These are phyloP conservation scores for Globisporangium orthogonon DNA, from an alignment of 352 stramenopile genomes.

Conservation along the genomic window DNA sequence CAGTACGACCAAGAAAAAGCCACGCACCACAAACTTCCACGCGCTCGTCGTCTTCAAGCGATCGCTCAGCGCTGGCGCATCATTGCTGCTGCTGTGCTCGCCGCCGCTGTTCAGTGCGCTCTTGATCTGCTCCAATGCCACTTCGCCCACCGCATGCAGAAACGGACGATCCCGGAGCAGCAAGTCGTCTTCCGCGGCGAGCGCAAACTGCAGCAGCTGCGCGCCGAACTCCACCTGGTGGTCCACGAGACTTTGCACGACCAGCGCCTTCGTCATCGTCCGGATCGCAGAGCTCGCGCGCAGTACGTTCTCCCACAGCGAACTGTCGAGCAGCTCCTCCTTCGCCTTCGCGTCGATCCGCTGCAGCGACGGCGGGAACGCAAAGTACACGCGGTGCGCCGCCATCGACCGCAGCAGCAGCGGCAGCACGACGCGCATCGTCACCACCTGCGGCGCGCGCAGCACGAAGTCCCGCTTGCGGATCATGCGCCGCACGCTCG, in stretches of 20 bases:
- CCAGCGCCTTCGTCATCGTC: constrained; percentile 56
- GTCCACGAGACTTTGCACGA: constrained; percentile 61
- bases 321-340: constrained; percentile 34
- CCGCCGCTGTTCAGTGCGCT: constrained; percentile 24
- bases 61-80: constrained; percentile 27
- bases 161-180: constrained; percentile 66
- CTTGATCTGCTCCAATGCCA: constrained; percentile 50
- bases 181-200: constrained; percentile 56
- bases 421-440: constrained; percentile 74
- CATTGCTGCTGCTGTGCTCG: constrained; percentile 28
- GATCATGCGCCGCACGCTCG: constrained; percentile 78
- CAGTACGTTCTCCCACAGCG: constrained; percentile 70
- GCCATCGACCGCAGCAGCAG: constrained; percentile 62
- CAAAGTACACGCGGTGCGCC: constrained; percentile 34
- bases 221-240: constrained; percentile 44
- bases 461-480: constrained; percentile 82
- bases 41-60: constrained; percentile 32
- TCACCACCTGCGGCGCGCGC: constrained; percentile 67
- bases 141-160: constrained; percentile 61
- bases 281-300: constrained; percentile 68
- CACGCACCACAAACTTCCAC: constrained; percentile 57
- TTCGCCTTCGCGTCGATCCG: constrained; percentile 28
- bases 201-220: constrained; percentile 47
- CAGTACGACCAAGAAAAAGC: constrained; percentile 51
- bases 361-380: constrained; percentile 27